A percentile compares a stretch with the other conserved stretches of the same genome.
phyloP scores from a whole-genome alignment of 345 rosid species.

The Eucalyptus brandiana region DNA sequence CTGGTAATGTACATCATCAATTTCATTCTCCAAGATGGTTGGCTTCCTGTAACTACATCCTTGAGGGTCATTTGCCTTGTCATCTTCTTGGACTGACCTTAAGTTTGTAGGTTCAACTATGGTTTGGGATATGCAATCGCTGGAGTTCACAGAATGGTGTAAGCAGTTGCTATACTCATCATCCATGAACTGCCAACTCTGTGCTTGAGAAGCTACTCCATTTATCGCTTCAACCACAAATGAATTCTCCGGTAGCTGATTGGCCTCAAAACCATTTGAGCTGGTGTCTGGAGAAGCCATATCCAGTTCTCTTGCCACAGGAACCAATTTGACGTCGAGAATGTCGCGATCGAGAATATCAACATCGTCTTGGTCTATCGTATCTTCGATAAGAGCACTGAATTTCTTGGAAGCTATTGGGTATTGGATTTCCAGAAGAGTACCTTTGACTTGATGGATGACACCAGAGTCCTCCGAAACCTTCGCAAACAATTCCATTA shows the following conservation, averaged over 20 bases:
- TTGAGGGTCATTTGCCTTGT: not conserved
- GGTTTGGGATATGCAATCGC: slow-evolving; percentile 71
- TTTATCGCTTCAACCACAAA: slow-evolving; percentile 42
- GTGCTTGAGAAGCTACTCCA: slow-evolving; percentile 58
- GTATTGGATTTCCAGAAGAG: slow-evolving; percentile 47
- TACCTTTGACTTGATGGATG: slow-evolving; percentile 43
- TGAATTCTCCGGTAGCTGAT: slow-evolving; percentile 34
- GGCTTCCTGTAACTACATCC: slow-evolving; percentile 19
- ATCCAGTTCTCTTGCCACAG: slow-evolving; percentile 22
- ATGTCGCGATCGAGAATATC: slow-evolving; percentile 18
- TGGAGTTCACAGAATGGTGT: slow-evolving; percentile 55
- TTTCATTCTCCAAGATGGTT: slow-evolving; percentile 9
- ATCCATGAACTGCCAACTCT: slow-evolving; percentile 57
- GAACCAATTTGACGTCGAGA: slow-evolving; percentile 16
- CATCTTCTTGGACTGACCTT: not conserved
- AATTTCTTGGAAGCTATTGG: slow-evolving; percentile 15
- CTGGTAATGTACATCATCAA: slow-evolving; percentile 66
- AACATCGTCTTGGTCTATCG: slow-evolving; percentile 1
- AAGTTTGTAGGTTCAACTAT: slow-evolving; percentile 29
- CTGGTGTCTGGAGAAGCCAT: slow-evolving; percentile 31
- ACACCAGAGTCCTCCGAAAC: slow-evolving; percentile 63
- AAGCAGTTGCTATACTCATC: slow-evolving; percentile 67
- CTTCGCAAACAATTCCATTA: slow-evolving; percentile 15
- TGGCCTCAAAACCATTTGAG: slow-evolving; percentile 27
- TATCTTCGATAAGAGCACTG: not conserved